phyloP scores from a whole-genome alignment of 2,329 filamentous ascomycete species.

The Diaporthe sp. region DNA sequence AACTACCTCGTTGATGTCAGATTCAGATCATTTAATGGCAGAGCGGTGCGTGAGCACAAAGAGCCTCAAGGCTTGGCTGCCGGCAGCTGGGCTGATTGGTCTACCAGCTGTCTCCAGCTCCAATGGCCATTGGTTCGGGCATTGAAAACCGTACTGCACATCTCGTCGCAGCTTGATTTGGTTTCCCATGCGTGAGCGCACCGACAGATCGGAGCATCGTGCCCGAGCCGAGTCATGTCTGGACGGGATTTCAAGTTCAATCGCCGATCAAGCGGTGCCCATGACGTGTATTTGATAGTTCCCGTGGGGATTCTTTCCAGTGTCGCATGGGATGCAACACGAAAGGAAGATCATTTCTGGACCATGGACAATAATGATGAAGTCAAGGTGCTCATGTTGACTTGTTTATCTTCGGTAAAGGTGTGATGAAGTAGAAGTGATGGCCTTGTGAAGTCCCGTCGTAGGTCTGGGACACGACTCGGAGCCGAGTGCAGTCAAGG shows the following conservation, averaged over 20 bases:
- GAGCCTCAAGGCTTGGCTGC: constrained; percentile 25
- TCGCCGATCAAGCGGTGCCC: constrained; percentile 11
- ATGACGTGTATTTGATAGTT: constrained; percentile 24
- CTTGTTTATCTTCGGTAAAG: neutral
- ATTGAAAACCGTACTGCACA: neutral
- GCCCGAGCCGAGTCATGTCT: constrained; percentile 24
- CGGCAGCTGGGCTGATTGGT: neutral
- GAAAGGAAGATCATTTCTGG: neutral
- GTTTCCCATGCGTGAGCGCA: neutral
- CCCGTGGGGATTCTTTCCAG: neutral
- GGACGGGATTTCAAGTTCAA: constrained; percentile 6
- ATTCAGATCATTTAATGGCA: neutral
- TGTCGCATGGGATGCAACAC: neutral
- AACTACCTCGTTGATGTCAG: constrained; percentile 19
- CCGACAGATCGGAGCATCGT: neutral
- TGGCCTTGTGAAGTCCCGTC: neutral
- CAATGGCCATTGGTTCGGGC: too few species aligned
- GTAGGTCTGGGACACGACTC: neutral
- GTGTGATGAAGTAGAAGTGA: neutral
- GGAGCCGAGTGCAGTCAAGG: neutral
- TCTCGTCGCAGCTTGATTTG: constrained; percentile 4
- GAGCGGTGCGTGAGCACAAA: neutral
- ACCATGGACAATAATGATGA: neutral
- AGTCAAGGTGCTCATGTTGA: neutral
- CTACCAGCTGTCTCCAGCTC: neutral